Evolutionary conservation across 192 early-diverging fungal genomes (phyloP).

Genomic region (Piromyces finnis): DNA sequence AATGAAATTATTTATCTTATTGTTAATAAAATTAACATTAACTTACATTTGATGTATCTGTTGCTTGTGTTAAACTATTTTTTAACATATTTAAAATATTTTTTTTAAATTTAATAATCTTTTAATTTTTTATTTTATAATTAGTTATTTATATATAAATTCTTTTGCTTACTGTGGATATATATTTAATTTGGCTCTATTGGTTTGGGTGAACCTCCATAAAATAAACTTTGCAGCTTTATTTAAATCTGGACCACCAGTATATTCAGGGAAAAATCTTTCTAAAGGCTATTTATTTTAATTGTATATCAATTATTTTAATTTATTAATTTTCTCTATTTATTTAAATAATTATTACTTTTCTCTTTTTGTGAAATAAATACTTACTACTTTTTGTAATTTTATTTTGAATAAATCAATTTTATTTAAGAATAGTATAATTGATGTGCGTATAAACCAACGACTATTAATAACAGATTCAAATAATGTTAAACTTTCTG

Average conservation of each 20-base stretch:
- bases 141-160: no score
- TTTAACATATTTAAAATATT: no score
- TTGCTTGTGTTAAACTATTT: conserved; percentile 57
- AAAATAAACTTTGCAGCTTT: conserved; percentile 77
- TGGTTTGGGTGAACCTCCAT: conserved; percentile 72
- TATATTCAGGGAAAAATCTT: conserved; percentile 75
- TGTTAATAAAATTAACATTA: conserved; percentile 13
- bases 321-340: no score
- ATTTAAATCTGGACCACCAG: conserved; percentile 50
- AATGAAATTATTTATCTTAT: not conserved
- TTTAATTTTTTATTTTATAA: no score
- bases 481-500: conserved; percentile 75
- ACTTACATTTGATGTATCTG: conserved; percentile 74
- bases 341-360: no score
- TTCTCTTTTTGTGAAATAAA: no score
- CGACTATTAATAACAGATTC: conserved; percentile 81
- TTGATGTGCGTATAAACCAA: conserved; percentile 80
- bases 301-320: no score
- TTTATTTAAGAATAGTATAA: conserved; percentile 90
- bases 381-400: conserved; percentile 29
- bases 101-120: no score
- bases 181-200: conserved; percentile 61
- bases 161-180: conserved; percentile 4
- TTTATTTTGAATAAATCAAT: conserved; percentile 76
- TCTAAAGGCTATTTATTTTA: conserved; percentile 27